phyloP scores from a whole-genome alignment of 164 flowering plant species.

The Kingdonia uniflora region DNA sequence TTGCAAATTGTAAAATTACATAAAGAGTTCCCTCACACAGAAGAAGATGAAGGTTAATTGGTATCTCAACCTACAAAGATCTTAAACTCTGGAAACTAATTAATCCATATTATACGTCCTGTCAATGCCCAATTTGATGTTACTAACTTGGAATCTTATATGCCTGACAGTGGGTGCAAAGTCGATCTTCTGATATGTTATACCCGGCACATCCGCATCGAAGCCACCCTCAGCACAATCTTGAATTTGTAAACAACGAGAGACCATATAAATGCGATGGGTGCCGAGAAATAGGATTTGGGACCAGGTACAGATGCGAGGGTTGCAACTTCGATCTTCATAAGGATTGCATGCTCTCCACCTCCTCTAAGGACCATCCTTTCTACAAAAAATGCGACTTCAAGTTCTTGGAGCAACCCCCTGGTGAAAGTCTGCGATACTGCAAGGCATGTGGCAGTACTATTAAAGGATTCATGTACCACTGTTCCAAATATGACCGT shows the following conservation, averaged over 20 bases:
- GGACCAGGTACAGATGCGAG: slow-evolving; percentile 17
- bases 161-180: too few relatives aligned
- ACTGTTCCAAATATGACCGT: slow-evolving; percentile 5
- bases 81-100: too few relatives aligned
- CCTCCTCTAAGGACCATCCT: slow-evolving; percentile 7
- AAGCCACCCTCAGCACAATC: slow-evolving; percentile 18
- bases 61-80: too few relatives aligned
- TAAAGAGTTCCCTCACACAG: too few relatives aligned
- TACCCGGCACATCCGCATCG: slow-evolving; percentile 1
- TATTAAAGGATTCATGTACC: slow-evolving; percentile 16
- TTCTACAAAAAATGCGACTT: slow-evolving; percentile 17
- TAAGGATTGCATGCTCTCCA: slow-evolving; percentile 12
- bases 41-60: too few relatives aligned
- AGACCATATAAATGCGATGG: slow-evolving; percentile 23
- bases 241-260: slow-evolving; percentile 2
- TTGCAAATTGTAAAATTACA: too few relatives aligned
- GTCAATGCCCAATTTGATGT: too few relatives aligned
- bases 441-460: slow-evolving; percentile 23
- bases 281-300: slow-evolving; percentile 20
- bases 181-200: too few relatives aligned
- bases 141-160: too few relatives aligned
- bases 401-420: slow-evolving; percentile 5
- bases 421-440: background rate
- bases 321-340: slow-evolving; percentile 22
- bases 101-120: too few relatives aligned